These are phyloP conservation scores for Baorangia bicolor DNA, from an alignment of 768 basidiomycete genomes.

Conservation along the genomic window DNA sequence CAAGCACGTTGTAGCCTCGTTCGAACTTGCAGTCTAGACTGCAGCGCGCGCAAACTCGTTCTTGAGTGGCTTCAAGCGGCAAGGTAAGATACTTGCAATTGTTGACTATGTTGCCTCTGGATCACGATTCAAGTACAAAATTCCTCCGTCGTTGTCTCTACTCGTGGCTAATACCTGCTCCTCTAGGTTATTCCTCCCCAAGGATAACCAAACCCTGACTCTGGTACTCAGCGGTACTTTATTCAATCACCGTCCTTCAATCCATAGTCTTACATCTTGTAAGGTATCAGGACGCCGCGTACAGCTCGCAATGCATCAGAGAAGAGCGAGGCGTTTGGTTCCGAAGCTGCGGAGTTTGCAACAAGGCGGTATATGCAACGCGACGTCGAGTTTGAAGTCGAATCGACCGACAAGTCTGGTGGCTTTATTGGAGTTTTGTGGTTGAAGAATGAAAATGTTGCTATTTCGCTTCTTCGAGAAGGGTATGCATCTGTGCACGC, in stretches of 20 bases:
- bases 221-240: constrained; percentile 80
- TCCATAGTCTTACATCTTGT: constrained; percentile 5
- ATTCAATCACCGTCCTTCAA: neutral
- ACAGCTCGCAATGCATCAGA: constrained; percentile 78
- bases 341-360: constrained; percentile 79
- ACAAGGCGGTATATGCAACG: constrained; percentile 86
- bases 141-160: neutral
- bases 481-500: constrained; percentile 87
- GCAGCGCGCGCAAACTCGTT: constrained; percentile 79
- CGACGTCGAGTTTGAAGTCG: constrained; percentile 91
- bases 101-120: constrained; percentile 95
- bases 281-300: constrained; percentile 89
- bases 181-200: constrained; percentile 74
- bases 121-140: constrained; percentile 86
- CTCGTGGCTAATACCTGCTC: neutral
- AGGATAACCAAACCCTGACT: constrained; percentile 91
- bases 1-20: neutral
- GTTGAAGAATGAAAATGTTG: constrained; percentile 82
- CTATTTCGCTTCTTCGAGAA: constrained; percentile 78
- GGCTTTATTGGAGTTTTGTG: constrained; percentile 93
- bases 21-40: constrained; percentile 41
- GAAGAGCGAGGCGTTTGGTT: constrained; percentile 86
- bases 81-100: constrained; percentile 77
- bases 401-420: constrained; percentile 88
- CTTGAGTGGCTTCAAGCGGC: constrained; percentile 87